Evolutionary conservation across 805 yeast genomes (phyloP).

Genomic region (Metschnikowia colocasiae): DNA sequence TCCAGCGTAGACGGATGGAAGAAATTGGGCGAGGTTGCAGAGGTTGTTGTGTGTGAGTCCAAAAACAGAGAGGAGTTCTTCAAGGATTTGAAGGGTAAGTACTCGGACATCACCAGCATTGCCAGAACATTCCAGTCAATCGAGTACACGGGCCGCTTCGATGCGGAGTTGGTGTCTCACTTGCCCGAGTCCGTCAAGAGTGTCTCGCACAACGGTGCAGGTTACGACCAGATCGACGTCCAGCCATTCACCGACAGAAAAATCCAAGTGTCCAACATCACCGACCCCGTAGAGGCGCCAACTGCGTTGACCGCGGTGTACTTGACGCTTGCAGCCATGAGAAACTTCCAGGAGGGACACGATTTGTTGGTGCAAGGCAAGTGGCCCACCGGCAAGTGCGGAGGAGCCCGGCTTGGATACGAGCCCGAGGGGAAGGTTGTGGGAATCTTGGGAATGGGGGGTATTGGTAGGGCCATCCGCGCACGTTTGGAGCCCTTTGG

Average conservation of each 20-base stretch:
- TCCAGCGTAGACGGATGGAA: conserved; percentile 14
- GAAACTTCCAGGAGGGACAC: conserved; percentile 65
- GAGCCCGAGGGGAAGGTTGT: conserved; percentile 74
- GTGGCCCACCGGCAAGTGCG: conserved; percentile 50
- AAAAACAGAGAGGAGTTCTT: conserved; percentile 38
- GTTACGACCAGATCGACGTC: conserved; percentile 69
- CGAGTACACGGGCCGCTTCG: conserved; percentile 58
- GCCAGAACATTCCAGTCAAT: conserved; percentile 54
- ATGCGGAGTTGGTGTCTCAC: conserved; percentile 52
- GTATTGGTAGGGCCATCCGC: conserved; percentile 80
- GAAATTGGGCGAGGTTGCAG: conserved; percentile 23
- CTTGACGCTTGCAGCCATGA: conserved; percentile 57
- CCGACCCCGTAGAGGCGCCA: conserved; percentile 62
- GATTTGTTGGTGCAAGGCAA: conserved; percentile 49
- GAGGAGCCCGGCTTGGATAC: conserved; percentile 60
- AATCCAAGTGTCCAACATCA: conserved; percentile 66
- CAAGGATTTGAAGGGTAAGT: conserved; percentile 41
- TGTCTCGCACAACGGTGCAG: conserved; percentile 68
- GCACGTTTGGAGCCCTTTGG: conserved; percentile 75
- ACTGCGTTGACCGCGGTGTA: conserved; percentile 71
- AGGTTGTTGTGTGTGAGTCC: conserved; percentile 37
- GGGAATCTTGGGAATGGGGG: conserved; percentile 86
- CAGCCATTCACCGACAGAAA: conserved; percentile 46
- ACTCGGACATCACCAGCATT: conserved; percentile 40
- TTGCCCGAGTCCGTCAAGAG: conserved; percentile 54